phyloP scores from a whole-genome alignment of 352 stramenopile genomes.

The Pythium graminicola region DNA sequence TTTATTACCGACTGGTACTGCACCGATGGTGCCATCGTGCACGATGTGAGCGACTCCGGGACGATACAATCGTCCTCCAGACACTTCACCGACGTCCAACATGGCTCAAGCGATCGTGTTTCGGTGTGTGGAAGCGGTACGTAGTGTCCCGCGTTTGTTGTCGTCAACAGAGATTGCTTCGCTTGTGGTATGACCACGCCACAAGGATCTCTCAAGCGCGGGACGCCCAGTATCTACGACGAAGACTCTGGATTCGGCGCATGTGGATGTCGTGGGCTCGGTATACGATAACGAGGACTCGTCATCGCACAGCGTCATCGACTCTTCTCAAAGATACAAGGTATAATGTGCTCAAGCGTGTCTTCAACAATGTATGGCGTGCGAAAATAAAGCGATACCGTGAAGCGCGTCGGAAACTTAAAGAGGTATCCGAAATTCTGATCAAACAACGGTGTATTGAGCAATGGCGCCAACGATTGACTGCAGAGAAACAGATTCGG shows the following conservation, averaged over 20 bases:
- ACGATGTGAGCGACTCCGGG: not conserved
- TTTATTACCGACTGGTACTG: not conserved
- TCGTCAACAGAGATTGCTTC: slow-evolving; percentile 3
- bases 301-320: not conserved
- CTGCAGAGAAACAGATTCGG: not conserved
- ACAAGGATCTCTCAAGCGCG: not conserved
- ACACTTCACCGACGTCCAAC: not conserved
- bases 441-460: not conserved
- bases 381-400: not conserved
- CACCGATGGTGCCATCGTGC: slow-evolving; percentile 1
- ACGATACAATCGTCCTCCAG: not conserved
- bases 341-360: not conserved
- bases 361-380: not conserved
- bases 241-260: not conserved
- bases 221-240: not conserved
- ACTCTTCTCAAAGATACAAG: not conserved
- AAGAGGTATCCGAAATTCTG: not conserved
- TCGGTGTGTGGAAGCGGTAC: slow-evolving; percentile 1
- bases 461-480: not conserved
- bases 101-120: slow-evolving; percentile 4
- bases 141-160: not conserved
- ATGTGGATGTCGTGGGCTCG: slow-evolving; percentile 1
- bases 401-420: not conserved
- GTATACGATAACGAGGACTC: not conserved
- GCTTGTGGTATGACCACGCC: not conserved